Evolutionary conservation across 257 asterid species (phyloP).

Genomic region (Gentiana straminea): DNA sequence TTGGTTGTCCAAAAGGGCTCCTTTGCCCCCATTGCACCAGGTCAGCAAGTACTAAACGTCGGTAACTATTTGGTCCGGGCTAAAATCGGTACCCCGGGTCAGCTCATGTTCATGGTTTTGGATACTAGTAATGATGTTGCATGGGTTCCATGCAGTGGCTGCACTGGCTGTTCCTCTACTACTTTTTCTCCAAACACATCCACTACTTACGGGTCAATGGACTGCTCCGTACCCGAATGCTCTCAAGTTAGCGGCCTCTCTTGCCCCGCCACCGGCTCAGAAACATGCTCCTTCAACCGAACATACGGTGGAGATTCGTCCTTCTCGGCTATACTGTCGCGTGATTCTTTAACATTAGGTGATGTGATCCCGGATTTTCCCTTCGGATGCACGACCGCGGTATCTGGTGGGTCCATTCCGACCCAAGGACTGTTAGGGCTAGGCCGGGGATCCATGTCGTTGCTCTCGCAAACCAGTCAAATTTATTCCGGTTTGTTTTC

Average conservation of each 20-base stretch:
- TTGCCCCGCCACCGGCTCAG: conserved; percentile 39
- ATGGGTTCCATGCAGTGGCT: conserved; percentile 88
- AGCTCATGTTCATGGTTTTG: conserved; percentile 74
- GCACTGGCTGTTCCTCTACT: conserved; percentile 54
- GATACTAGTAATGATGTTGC: conserved; percentile 80
- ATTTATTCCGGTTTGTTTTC: conserved; percentile 72
- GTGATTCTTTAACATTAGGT: conserved; percentile 52
- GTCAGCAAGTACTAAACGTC: conserved; percentile 38
- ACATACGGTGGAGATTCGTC: conserved; percentile 70
- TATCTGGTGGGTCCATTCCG: conserved; percentile 54
- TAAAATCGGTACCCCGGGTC: conserved; percentile 77
- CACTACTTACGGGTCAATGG: conserved; percentile 41
- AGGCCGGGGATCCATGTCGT: conserved; percentile 79
- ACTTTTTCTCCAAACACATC: conserved; percentile 50
- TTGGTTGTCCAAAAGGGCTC: conserved; percentile 38
- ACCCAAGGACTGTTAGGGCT: conserved; percentile 83
- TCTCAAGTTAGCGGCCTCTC: conserved; percentile 50
- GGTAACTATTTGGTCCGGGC: conserved; percentile 73
- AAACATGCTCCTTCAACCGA: conserved; percentile 57
- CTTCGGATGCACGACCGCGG: conserved; percentile 61
- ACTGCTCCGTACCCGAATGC: conserved; percentile 70
- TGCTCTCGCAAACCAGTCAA: conserved; percentile 59
- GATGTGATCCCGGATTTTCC: conserved; percentile 51
- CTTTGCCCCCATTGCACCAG: conserved; percentile 56
- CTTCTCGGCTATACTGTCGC: conserved; percentile 54